phyloP scores from a whole-genome alignment of 371 early-diverging fungal genomes.

The Mucor saturninus region DNA sequence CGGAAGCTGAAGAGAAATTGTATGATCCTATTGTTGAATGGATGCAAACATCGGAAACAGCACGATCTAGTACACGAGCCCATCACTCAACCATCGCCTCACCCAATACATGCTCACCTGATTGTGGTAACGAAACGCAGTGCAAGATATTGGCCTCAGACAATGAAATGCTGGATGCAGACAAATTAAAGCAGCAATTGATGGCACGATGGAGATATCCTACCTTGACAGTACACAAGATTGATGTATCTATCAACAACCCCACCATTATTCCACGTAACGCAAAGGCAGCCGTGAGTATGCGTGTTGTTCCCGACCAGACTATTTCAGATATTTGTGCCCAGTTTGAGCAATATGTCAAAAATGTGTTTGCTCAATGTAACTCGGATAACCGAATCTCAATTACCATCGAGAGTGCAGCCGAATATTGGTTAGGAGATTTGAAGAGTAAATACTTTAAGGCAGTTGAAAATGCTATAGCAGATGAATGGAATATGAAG shows the following conservation, averaged over 20 bases:
- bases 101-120: slow-evolving; percentile 15
- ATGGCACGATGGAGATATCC: slow-evolving; percentile 85
- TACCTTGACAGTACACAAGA: slow-evolving; percentile 82
- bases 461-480: slow-evolving; percentile 70
- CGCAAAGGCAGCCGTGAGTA: slow-evolving; percentile 74
- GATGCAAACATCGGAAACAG: slow-evolving; percentile 40
- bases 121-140: slow-evolving; percentile 23
- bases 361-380: slow-evolving; percentile 54
- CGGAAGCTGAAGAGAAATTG: slow-evolving; percentile 54
- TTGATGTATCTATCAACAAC: slow-evolving; percentile 75
- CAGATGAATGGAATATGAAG: slow-evolving; percentile 65
- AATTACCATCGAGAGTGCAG: slow-evolving; percentile 56
- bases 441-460: slow-evolving; percentile 69
- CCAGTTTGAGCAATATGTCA: slow-evolving; percentile 60
- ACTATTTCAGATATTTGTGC: slow-evolving; percentile 63
- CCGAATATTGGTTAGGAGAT: slow-evolving; percentile 85
- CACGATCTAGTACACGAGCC: slow-evolving; percentile 29
- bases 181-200: slow-evolving; percentile 50
- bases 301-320: slow-evolving; percentile 86
- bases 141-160: slow-evolving; percentile 26
- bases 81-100: slow-evolving; percentile 45
- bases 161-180: slow-evolving; percentile 29
- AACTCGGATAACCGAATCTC: slow-evolving; percentile 55
- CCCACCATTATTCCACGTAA: slow-evolving; percentile 77
- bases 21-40: slow-evolving; percentile 61